A percentile compares a stretch with the other conserved stretches of the same genome.
These are phyloP conservation scores for Avena sativa DNA, from an alignment of 176 grass and related monocot genomes.

Conservation along the genomic window DNA sequence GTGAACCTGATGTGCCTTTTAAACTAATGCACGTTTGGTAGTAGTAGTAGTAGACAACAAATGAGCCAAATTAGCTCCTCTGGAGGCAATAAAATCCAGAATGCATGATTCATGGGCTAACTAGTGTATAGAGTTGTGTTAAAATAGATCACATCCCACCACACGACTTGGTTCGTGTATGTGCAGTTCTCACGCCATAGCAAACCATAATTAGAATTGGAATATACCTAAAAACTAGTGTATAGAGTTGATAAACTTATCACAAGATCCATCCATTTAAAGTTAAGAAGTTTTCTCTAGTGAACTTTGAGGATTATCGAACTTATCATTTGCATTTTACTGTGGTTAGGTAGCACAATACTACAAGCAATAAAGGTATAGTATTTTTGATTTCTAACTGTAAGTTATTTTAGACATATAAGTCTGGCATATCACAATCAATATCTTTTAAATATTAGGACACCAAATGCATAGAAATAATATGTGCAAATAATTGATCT, in stretches of 20 bases:
- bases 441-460: background rate
- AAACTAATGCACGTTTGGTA: conserved; percentile 35
- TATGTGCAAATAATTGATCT: background rate
- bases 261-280: background rate
- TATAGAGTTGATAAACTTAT: background rate
- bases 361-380: background rate
- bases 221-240: background rate
- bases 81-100: conserved; percentile 10
- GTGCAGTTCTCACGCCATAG: too few relatives aligned
- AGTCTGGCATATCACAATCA: background rate
- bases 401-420: background rate
- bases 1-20: background rate
- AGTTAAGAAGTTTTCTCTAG: background rate
- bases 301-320: background rate
- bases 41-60: conserved; percentile 21
- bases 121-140: conserved; percentile 3
- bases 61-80: conserved; percentile 15
- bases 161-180: too few relatives aligned
- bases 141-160: too few relatives aligned
- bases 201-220: too few relatives aligned
- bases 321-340: background rate
- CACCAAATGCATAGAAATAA: background rate
- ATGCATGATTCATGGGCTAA: conserved; percentile 32
- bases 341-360: background rate
- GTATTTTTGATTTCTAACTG: background rate